Percentiles rank a stretch among this genome's conserved stretches.
Conservation (phyloP, 1,284 basidiomycete species). For the Gymnopus androsaceus region DNA sequence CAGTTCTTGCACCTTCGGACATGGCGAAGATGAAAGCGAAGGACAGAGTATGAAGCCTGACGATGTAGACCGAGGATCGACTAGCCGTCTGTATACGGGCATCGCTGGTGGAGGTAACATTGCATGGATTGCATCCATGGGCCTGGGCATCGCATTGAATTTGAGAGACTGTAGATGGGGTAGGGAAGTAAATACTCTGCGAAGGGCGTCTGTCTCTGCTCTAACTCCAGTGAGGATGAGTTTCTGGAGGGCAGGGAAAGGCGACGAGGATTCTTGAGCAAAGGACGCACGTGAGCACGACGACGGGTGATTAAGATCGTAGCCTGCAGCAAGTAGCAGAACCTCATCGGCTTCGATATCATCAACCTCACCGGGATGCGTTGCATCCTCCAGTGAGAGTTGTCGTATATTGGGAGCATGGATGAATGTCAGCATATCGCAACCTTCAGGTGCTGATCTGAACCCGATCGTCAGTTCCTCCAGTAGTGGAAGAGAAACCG, state of each 20-base stretch:
- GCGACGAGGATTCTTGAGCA: background rate
- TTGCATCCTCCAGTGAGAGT: constrained; percentile 42
- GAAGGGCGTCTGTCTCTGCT: constrained; percentile 31
- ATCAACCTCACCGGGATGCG: constrained; percentile 37
- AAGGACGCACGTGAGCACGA: background rate
- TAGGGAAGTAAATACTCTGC: constrained; percentile 32
- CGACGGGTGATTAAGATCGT: background rate
- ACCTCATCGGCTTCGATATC: constrained; percentile 39
- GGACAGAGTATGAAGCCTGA: background rate
- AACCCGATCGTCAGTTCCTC: constrained; percentile 41
- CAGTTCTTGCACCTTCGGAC: background rate
- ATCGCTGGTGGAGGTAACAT: background rate
- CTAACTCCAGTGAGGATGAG: constrained; percentile 36
- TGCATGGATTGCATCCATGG: background rate
- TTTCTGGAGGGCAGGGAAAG: constrained; percentile 13
- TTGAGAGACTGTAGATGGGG: constrained; percentile 27
- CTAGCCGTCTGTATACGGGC: background rate
- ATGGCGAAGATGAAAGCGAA: background rate
- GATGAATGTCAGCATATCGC: constrained; percentile 37
- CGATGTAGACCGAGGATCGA: background rate
- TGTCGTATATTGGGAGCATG: constrained; percentile 34
- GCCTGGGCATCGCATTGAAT: background rate
- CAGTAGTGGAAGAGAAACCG: constrained; percentile 36
- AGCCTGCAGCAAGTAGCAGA: constrained; percentile 33
- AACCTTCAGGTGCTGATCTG: constrained; percentile 36